Percentiles rank a stretch among this genome's conserved stretches.
Conservation (phyloP, 179 eudicot genomes). For the Camellia oleifera region DNA sequence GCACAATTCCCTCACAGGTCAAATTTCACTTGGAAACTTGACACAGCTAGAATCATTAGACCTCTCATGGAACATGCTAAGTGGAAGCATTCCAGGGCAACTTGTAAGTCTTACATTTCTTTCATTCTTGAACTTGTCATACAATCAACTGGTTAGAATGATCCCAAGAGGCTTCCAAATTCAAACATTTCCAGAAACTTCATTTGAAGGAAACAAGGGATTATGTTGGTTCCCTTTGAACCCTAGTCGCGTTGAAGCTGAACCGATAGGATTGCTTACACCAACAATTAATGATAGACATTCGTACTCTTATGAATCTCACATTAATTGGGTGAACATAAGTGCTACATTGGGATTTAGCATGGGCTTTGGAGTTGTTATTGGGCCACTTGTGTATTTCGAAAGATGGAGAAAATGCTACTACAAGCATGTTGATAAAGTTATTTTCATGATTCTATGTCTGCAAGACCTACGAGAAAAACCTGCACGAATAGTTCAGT, state of each 20-base stretch:
- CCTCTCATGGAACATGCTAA: slow-evolving; percentile 21
- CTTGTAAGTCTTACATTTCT: slow-evolving; percentile 23
- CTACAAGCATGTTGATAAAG: no score
- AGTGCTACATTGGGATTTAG: no score
- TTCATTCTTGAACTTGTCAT: slow-evolving; percentile 22
- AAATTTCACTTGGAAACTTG: slow-evolving; percentile 26
- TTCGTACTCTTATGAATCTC: no score
- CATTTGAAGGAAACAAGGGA: slow-evolving; percentile 21
- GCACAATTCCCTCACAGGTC: slow-evolving; percentile 17
- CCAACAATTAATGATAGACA: no score
- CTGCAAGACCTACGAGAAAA: no score
- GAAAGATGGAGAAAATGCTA: no score
- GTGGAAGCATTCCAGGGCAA: slow-evolving; percentile 13
- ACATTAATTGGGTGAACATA: no score
- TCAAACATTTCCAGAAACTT: slow-evolving; percentile 16
- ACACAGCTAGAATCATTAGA: slow-evolving; percentile 28
- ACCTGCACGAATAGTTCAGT: no score
- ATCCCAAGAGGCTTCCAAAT: slow-evolving; percentile 24
- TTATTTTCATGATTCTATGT: no score
- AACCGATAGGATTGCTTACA: neutral
- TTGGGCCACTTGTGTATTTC: no score
- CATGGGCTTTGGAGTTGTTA: no score
- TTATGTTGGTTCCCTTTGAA: slow-evolving; percentile 24
- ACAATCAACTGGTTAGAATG: slow-evolving; percentile 21
- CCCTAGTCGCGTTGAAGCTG: neutral